phyloP scores from a whole-genome alignment of 2,329 filamentous ascomycete genomes.

The Ophiostoma sp. region DNA sequence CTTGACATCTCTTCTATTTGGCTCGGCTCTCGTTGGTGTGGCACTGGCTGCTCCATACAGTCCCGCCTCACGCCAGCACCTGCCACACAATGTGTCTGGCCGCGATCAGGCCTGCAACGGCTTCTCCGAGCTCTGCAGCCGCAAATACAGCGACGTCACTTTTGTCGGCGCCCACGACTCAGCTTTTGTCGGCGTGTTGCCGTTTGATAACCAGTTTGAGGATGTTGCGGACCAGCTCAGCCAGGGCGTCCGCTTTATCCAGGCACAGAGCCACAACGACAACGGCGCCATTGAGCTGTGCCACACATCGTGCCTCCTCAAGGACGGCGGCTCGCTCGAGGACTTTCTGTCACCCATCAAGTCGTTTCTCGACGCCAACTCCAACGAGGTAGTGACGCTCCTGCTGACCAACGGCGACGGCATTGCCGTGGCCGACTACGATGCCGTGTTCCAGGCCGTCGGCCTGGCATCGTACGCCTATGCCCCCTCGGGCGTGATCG shows the following conservation, averaged over 20 bases:
- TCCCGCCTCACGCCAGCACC: not conserved
- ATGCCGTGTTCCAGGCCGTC: slow-evolving; percentile 48
- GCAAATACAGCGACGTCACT: slow-evolving; percentile 55
- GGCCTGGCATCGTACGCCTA: slow-evolving; percentile 56
- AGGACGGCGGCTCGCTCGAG: slow-evolving; percentile 54
- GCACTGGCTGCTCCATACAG: slow-evolving; percentile 10
- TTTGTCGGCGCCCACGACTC: slow-evolving; percentile 61
- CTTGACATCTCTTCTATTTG: not conserved
- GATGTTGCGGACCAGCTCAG: slow-evolving; percentile 54
- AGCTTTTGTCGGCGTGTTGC: slow-evolving; percentile 54
- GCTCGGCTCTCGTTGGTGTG: not conserved
- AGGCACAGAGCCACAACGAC: slow-evolving; percentile 57
- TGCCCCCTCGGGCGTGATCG: slow-evolving; percentile 40
- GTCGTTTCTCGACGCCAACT: slow-evolving; percentile 54
- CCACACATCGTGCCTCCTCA: slow-evolving; percentile 57
- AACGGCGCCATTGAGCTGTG: slow-evolving; percentile 53
- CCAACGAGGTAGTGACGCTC: slow-evolving; percentile 57
- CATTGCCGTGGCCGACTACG: slow-evolving; percentile 53
- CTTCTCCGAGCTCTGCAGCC: slow-evolving; percentile 49
- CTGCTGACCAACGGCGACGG: slow-evolving; percentile 58
- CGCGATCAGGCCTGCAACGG: slow-evolving; percentile 49
- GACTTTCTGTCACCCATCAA: slow-evolving; percentile 54
- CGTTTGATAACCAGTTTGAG: slow-evolving; percentile 56
- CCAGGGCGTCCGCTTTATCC: slow-evolving; percentile 58
- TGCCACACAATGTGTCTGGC: not conserved